Percentiles rank a stretch among this genome's conserved stretches.
Evolutionary conservation across 495 filamentous ascomycete genomes (phyloP).

Genomic region (Lasiosphaeria miniovina): DNA sequence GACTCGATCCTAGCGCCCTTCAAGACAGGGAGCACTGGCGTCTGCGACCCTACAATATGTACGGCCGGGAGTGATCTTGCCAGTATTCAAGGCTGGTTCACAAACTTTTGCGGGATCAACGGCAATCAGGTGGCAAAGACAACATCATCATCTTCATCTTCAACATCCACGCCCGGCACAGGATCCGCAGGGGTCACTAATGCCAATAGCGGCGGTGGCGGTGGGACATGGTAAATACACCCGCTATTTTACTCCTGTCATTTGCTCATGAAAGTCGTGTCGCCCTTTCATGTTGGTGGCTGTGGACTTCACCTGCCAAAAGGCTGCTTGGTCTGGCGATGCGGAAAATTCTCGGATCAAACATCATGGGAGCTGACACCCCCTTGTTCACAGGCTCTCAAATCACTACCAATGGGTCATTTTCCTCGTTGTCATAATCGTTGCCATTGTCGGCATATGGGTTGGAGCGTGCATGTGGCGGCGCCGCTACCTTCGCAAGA

Average conservation of each 20-base stretch:
- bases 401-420: conserved; percentile 56
- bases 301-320: too few relatives aligned
- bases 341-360: too few relatives aligned
- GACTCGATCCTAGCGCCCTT: conserved; percentile 41
- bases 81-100: conserved; percentile 50
- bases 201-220: conserved; percentile 16
- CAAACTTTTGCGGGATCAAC: conserved; percentile 38
- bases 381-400: conserved; percentile 37
- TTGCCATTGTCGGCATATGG: conserved; percentile 52
- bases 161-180: too few relatives aligned
- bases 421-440: conserved; percentile 51
- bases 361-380: background rate
- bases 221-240: conserved; percentile 26
- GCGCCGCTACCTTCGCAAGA: conserved; percentile 49
- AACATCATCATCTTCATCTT: conserved; percentile 21
- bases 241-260: background rate
- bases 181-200: conserved; percentile 18
- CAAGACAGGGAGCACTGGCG: conserved; percentile 36
- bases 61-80: conserved; percentile 30
- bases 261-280: background rate
- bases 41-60: conserved; percentile 38
- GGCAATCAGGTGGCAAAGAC: conserved; percentile 12
- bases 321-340: too few relatives aligned
- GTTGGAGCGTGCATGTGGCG: conserved; percentile 52
- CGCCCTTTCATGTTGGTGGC: background rate